Evolutionary conservation across 2,329 filamentous ascomycete genomes (phyloP).

Genomic region (Alternaria triticina): DNA sequence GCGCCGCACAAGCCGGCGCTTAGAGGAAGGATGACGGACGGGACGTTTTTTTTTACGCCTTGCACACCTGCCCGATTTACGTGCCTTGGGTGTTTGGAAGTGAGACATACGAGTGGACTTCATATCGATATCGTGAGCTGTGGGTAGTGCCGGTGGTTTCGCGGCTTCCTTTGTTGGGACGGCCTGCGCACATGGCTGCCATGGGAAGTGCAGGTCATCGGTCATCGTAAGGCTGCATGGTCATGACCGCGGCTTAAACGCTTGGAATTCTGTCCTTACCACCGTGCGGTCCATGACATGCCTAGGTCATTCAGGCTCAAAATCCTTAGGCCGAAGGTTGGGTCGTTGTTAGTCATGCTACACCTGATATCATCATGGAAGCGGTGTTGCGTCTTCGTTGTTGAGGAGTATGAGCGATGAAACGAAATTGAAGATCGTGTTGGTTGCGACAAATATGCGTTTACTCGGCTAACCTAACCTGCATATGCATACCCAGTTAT

Average conservation of each 20-base stretch:
- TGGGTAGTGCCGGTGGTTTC: neutral
- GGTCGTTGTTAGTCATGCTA: neutral
- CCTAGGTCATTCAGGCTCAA: neutral
- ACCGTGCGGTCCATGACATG: neutral
- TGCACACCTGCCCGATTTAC: constrained; percentile 1
- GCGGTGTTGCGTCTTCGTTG: neutral
- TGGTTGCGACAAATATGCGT: constrained; percentile 2
- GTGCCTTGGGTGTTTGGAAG: constrained; percentile 1
- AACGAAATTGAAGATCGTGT: neutral
- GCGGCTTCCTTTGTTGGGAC: neutral
- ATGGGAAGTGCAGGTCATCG: neutral
- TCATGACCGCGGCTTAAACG: neutral
- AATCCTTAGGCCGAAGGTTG: neutral
- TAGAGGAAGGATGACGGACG: constrained; percentile 12
- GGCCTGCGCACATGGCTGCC: neutral
- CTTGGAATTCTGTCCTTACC: neutral
- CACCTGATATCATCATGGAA: neutral
- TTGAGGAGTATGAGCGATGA: neutral
- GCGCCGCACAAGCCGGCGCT: constrained; percentile 9
- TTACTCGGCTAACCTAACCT: constrained; percentile 15
- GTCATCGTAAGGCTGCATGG: constrained; percentile 2
- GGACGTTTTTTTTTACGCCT: constrained; percentile 9
- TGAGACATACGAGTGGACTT: constrained; percentile 7
- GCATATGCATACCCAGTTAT: constrained; percentile 18
- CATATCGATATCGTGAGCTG: neutral